Percentiles rank a stretch among this genome's conserved stretches.
Conservation (phyloP, 2,329 filamentous ascomycete genomes). For the Emergomyces orientalis region DNA sequence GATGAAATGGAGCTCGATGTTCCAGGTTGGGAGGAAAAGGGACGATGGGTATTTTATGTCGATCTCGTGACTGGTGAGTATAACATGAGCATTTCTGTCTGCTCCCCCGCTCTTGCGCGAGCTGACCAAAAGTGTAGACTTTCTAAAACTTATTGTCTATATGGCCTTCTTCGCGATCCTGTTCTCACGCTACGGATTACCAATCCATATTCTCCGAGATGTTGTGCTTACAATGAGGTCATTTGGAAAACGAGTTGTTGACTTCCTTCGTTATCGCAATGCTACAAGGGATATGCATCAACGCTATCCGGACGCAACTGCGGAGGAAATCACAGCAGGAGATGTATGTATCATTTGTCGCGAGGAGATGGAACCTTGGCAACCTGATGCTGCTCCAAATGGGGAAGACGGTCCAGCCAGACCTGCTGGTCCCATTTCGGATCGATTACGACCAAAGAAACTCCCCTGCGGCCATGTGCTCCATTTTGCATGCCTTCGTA, state of each 20-base stretch:
- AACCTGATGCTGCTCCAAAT: slow-evolving; percentile 38
- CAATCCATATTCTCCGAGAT: slow-evolving; percentile 93
- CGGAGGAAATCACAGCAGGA: slow-evolving; percentile 73
- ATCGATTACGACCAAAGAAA: slow-evolving; percentile 85
- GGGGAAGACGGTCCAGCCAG: slow-evolving; percentile 22
- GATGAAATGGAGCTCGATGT: slow-evolving; percentile 94
- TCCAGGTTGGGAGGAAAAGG: slow-evolving; percentile 92
- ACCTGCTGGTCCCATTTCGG: slow-evolving; percentile 49
- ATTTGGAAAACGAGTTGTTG: slow-evolving; percentile 79
- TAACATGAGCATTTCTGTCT: background rate
- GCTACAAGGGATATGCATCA: slow-evolving; percentile 91
- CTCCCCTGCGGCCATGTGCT: slow-evolving; percentile 92
- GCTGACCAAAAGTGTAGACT: slow-evolving; percentile 47
- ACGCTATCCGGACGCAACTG: slow-evolving; percentile 79
- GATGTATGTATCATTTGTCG: slow-evolving; percentile 97
- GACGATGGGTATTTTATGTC: slow-evolving; percentile 80
- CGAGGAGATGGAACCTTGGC: slow-evolving; percentile 87
- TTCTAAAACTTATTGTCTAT: slow-evolving; percentile 84
- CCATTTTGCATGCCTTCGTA: slow-evolving; percentile 87
- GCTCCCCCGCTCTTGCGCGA: background rate
- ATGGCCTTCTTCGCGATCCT: slow-evolving; percentile 87
- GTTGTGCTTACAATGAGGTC: slow-evolving; percentile 89
- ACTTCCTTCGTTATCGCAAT: slow-evolving; percentile 80
- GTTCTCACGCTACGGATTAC: slow-evolving; percentile 85
- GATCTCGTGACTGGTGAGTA: slow-evolving; percentile 68